phyloP scores from a whole-genome alignment of 345 rosid species.

The Gossypium longicalyx region DNA sequence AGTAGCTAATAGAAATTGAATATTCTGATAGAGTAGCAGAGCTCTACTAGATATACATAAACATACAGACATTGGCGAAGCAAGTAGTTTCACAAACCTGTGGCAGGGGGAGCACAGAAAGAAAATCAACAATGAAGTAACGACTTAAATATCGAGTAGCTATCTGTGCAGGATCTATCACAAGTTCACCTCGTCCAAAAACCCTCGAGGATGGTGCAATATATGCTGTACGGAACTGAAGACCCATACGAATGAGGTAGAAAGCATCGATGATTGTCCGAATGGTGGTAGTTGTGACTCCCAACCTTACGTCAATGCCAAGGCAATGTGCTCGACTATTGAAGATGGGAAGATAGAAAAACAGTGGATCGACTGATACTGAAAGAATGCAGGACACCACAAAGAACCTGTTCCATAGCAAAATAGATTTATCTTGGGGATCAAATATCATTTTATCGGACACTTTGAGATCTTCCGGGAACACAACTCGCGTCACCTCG shows the following conservation, averaged over 20 bases:
- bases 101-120: constrained; percentile 73
- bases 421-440: constrained; percentile 76
- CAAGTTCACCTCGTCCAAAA: constrained; percentile 94
- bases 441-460: constrained; percentile 63
- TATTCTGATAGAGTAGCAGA: background rate
- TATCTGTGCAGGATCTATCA: constrained; percentile 74
- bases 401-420: constrained; percentile 75
- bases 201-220: constrained; percentile 89
- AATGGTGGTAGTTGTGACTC: constrained; percentile 50
- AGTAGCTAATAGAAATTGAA: background rate
- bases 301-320: constrained; percentile 51
- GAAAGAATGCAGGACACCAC: constrained; percentile 67
- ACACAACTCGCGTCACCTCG: constrained; percentile 56
- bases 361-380: constrained; percentile 76
- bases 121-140: constrained; percentile 64
- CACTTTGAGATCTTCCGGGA: constrained; percentile 76
- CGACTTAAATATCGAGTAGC: constrained; percentile 64
- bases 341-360: constrained; percentile 74
- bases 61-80: background rate
- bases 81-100: constrained; percentile 44
- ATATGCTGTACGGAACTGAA: constrained; percentile 79
- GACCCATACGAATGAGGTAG: constrained; percentile 60
- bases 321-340: constrained; percentile 46
- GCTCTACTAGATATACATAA: background rate
- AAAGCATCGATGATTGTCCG: constrained; percentile 60